Base-by-base conservation (phyloP, 257 asterid genomes). In the Solanum tarapatanum region DNA sequence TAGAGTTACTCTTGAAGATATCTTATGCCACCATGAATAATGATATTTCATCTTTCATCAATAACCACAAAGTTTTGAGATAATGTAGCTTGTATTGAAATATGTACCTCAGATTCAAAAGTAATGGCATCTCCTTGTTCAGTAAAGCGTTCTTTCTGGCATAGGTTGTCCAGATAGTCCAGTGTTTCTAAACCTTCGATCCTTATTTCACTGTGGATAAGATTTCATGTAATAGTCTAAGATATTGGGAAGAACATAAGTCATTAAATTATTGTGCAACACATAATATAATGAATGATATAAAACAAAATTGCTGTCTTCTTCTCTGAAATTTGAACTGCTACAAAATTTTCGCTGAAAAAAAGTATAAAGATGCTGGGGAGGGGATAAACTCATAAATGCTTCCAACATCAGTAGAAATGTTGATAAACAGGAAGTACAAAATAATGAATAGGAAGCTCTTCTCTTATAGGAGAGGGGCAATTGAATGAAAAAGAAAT, bases 111-210 rank as follows among this genome's bases (percentile, higher is more conserved):
- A 5, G 97, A 93, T 89, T 97, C 99, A 89, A 97, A 96, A 82
- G 99, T 97, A 58, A 97, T 82, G 76, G 99, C 99, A 87, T 97
- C 99, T 30, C 96, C 99, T 88, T 95, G 99, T 91, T 95, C 99
- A 8, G 99, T 96, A 85, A 94, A 96, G 24, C 98, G 98, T 84
- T 94, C 96, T 91, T 91, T 92, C 84, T 90, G 93, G 73, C 91
- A 90, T 82, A 97, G 98, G 87, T 95, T 97, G 92, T 97, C 99
- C 0, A 97, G 90, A 93, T 95, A 97, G 89, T 97, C 99, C 86
- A 94, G 95, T 37, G 98, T 95, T 90, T 97, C 99, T 83, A 97
- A 90, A 33, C 99, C 99, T 93, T 97, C 99, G 3, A 97, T 80
- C 91, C 99, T 91, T 89, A 97, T 95, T 91, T 97, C 99, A 89